A percentile compares a stretch with the other conserved stretches of the same genome.
Evolutionary conservation across 805 yeast species (phyloP).

Genomic region (Ogataea nitratoaversa): DNA sequence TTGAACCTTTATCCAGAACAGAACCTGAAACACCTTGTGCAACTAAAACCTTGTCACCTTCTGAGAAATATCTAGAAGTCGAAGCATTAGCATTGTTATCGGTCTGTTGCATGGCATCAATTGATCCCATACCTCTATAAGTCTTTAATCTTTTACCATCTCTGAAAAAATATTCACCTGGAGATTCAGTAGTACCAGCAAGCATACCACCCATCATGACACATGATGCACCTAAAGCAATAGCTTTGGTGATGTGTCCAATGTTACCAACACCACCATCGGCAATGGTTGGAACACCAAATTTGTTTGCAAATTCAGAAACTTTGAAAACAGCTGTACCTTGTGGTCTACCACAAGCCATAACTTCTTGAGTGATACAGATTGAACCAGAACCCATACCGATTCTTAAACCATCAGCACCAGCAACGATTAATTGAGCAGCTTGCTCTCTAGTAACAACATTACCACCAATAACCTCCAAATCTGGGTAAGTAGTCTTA

Average conservation of each 20-base stretch:
- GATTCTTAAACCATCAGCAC: constrained; percentile 96
- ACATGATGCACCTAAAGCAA: constrained; percentile 93
- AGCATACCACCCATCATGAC: constrained; percentile 99
- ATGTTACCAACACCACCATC: constrained; percentile 99
- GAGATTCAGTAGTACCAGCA: constrained; percentile 98
- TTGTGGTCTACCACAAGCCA: constrained; percentile 99
- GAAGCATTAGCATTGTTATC: constrained; percentile 90
- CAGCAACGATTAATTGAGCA: constrained; percentile 88
- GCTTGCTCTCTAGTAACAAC: constrained; percentile 99
- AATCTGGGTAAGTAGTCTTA: constrained; percentile 70
- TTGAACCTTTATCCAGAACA: constrained; percentile 94
- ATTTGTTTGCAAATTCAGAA: constrained; percentile 86
- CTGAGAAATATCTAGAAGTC: constrained; percentile 96
- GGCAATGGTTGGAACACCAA: constrained; percentile 98
- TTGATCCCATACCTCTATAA: constrained; percentile 99
- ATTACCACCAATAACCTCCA: constrained; percentile 95
- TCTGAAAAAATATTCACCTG: constrained; percentile 96
- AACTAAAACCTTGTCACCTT: constrained; percentile 89
- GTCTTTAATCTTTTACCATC: constrained; percentile 97
- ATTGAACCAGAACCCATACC: constrained; percentile 99
- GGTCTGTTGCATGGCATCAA: constrained; percentile 96
- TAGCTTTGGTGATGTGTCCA: constrained; percentile 96
- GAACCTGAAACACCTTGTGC: constrained; percentile 99
- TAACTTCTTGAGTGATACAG: constrained; percentile 98
- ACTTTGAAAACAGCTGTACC: constrained; percentile 98